These are phyloP conservation scores for Coniochaeta sp. DNA, from an alignment of 2,329 filamentous ascomycete genomes.

Conservation along the genomic window DNA sequence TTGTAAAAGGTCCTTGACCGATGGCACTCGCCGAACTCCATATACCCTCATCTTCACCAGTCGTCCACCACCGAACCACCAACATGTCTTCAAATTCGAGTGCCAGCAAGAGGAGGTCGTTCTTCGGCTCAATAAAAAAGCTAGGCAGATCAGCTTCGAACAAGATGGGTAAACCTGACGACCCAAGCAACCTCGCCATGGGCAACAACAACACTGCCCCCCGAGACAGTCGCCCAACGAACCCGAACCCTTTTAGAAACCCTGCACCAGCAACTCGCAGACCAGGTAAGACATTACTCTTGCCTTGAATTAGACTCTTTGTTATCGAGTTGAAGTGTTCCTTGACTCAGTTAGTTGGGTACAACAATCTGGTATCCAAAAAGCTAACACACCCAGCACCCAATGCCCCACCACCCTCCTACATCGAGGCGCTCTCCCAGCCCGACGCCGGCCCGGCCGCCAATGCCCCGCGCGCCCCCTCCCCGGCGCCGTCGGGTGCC, in stretches of 20 bases:
- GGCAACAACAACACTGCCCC: constrained; percentile 6
- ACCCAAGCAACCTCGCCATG: constrained; percentile 2
- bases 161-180: constrained; percentile 11
- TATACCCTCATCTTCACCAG: not conserved
- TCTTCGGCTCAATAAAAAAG: constrained; percentile 26
- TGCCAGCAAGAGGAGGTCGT: constrained; percentile 5
- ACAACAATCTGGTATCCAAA: not conserved
- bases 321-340: not conserved
- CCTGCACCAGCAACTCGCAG: constrained; percentile 11
- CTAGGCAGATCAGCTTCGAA: constrained; percentile 14
- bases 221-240: constrained; percentile 1
- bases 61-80: constrained; percentile 1
- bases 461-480: constrained; percentile 6
- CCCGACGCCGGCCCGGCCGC: constrained; percentile 8
- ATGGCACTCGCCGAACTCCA: not conserved
- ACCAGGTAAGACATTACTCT: constrained; percentile 10
- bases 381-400: constrained; percentile 9
- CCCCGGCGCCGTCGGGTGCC: constrained; percentile 15
- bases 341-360: no score
- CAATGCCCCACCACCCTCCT: constrained; percentile 29
- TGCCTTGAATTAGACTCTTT: not conserved
- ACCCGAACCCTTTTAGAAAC: constrained; percentile 12
- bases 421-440: constrained; percentile 8
- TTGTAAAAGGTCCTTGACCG: not conserved
- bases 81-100: constrained; percentile 14